Evolutionary conservation across 1,284 basidiomycete species (phyloP).

Genomic region (Sporisorium scitamineum): DNA sequence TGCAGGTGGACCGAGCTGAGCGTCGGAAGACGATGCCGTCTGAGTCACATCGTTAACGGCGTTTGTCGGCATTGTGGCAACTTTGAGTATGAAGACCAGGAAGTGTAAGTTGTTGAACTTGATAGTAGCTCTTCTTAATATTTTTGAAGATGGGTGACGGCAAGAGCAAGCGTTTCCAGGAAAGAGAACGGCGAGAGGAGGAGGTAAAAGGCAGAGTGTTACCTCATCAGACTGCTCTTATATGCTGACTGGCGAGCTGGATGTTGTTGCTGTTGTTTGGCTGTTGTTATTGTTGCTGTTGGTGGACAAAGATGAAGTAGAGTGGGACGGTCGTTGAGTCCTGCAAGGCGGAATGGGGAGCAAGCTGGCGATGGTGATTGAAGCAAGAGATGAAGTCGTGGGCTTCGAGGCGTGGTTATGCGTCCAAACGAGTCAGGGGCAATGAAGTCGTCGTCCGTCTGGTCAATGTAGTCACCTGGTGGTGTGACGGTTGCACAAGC

Average conservation of each 20-base stretch:
- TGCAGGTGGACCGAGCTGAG: conserved; percentile 30
- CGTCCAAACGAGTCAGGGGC: too few species aligned
- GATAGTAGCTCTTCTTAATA: too few species aligned
- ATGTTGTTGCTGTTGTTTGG: background rate
- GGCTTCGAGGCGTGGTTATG: conserved; percentile 4
- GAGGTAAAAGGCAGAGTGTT: background rate
- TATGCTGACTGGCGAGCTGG: background rate
- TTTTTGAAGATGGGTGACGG: background rate
- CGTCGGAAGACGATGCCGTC: conserved; percentile 6
- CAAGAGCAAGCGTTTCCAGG: background rate
- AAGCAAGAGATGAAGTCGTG: conserved; percentile 7
- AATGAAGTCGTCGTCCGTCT: background rate
- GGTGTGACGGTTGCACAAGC: background rate
- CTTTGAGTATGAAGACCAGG: background rate
- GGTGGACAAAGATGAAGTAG: conserved; percentile 1
- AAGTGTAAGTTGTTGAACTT: background rate
- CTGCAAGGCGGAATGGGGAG: background rate
- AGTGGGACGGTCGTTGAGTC: background rate
- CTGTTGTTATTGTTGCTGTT: background rate
- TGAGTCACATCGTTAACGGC: conserved; percentile 5
- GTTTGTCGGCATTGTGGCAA: background rate
- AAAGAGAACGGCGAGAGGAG: background rate
- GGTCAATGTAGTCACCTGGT: background rate
- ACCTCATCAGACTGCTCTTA: conserved; percentile 1
- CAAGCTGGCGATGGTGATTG: background rate